phyloP scores from a whole-genome alignment of 2,329 filamentous ascomycete genomes.

The Scedosporium boydii region DNA sequence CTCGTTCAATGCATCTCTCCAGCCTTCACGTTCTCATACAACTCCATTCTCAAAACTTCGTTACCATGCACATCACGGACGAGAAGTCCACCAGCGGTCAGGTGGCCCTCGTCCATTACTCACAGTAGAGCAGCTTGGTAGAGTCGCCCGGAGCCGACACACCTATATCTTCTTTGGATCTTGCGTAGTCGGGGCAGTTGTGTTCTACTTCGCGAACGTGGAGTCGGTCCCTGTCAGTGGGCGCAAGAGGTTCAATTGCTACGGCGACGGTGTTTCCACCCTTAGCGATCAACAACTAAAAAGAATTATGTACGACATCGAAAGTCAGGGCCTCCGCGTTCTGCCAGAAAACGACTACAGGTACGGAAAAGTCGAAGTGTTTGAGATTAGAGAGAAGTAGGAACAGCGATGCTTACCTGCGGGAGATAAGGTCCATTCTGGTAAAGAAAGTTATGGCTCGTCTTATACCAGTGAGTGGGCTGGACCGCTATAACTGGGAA shows the following conservation, averaged over 20 bases:
- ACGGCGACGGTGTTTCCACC: conserved; percentile 31
- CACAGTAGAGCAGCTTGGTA: conserved; percentile 19
- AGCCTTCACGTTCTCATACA: neutral
- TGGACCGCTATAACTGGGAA: conserved; percentile 55
- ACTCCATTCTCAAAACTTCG: neutral
- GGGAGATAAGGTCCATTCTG: conserved; percentile 27
- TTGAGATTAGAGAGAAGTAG: neutral
- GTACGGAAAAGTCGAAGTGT: neutral
- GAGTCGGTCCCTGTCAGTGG: conserved; percentile 66
- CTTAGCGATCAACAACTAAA: conserved; percentile 48
- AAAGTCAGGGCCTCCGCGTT: conserved; percentile 43
- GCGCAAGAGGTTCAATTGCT: conserved; percentile 64
- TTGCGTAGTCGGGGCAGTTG: conserved; percentile 32
- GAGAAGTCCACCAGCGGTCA: neutral
- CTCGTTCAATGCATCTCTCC: neutral
- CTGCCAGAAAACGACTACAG: conserved; percentile 48
- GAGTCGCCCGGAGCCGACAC: conserved; percentile 22
- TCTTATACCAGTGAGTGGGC: conserved; percentile 57
- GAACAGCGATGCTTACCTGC: neutral
- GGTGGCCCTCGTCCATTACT: conserved; percentile 24
- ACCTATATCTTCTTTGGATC: conserved; percentile 30
- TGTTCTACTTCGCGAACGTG: conserved; percentile 59
- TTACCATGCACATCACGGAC: neutral
- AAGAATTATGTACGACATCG: conserved; percentile 43
- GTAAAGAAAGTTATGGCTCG: conserved; percentile 57